phyloP scores from a whole-genome alignment of 306 rosid genomes.

The Mucuna pruriens region DNA sequence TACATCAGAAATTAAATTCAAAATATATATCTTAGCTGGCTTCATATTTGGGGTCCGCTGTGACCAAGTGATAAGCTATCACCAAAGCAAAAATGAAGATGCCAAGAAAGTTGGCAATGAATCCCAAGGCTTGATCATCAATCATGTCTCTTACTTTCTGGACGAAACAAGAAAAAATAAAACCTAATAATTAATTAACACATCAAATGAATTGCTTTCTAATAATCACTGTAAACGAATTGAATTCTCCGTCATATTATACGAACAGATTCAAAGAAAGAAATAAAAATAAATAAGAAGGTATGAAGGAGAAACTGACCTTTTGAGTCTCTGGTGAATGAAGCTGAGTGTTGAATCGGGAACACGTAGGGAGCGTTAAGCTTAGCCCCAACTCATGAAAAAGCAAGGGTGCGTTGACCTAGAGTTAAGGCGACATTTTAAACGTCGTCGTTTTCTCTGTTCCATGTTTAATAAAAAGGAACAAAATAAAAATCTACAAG shows the following conservation, averaged over 20 bases:
- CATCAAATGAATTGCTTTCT: not conserved
- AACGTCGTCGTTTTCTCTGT: slow-evolving; percentile 15
- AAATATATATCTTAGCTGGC: slow-evolving; percentile 31
- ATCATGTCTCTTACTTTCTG: slow-evolving; percentile 45
- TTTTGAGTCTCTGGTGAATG: not conserved
- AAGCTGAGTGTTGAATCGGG: not conserved
- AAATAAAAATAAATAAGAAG: not conserved
- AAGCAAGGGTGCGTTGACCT: not conserved
- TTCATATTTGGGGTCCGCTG: slow-evolving; percentile 49
- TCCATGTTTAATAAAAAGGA: too few species aligned
- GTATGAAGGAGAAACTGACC: slow-evolving; percentile 13
- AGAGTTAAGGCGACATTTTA: not conserved
- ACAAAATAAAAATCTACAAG: too few species aligned
- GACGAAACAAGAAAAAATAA: not conserved
- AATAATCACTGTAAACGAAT: not conserved
- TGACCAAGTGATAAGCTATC: slow-evolving; percentile 45
- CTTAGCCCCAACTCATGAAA: not conserved
- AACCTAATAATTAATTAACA: not conserved
- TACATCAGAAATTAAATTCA: slow-evolving; percentile 1
- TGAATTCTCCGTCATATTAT: not conserved
- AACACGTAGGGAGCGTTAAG: not conserved
- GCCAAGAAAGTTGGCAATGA: slow-evolving; percentile 53
- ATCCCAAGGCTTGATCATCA: slow-evolving; percentile 53
- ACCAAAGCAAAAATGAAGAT: slow-evolving; percentile 51
- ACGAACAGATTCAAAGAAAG: not conserved